Base-by-base conservation (phyloP, 176 grass and related monocot species). In the Saccharum spontaneum region DNA sequence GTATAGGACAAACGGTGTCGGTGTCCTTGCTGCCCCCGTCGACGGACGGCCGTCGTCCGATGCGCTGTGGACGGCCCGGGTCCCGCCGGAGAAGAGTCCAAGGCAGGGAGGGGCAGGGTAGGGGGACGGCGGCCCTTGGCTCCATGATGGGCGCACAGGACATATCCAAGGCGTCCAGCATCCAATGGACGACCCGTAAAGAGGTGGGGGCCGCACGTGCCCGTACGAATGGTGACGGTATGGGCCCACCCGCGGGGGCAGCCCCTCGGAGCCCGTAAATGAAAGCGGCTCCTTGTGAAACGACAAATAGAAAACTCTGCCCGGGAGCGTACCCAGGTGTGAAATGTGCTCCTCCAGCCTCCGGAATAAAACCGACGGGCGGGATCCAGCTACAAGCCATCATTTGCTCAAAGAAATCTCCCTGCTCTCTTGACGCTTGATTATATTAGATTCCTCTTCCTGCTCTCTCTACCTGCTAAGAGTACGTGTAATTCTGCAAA, bases 151-250 rank as follows among this genome's bases (percentile, higher is more conserved):
- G 20, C 65, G 67, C 67, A 79, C 73, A 78, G 69, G 80, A 69
- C 89, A 79, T 61, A 71, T 57, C 74, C 60, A 80, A 9, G 69
- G 28, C 88, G 84, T 68, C 11, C 79, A 79, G 68, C 84, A 75
- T 84, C 75, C 80, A 68, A 87, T 59, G 85, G 89, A 84, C 80
- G 67, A 73, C 59, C 2, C 37, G 44, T 50, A 83, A 68, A 60
- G 68, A 17, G 59, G 23, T 75, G 74, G 79, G 75, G 38, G 12
- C 48, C 30, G 18, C 0, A 4, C 0, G 39, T 79, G 85, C 67
- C 89, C 89, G 76, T 90, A 90, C 89, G 69, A 90, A 18, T 1
- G 84, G 75, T 40, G 85, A 90, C 89, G 80, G 33, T 3, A 4
- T 3, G 61, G 85, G 14, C 89, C 89, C 76, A 48, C 80, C 8